Evolutionary conservation across 2,329 filamentous ascomycete species (phyloP), one percentile per base, ranked within the genome.

Genomic region (Colletotrichum sp.): DNA sequence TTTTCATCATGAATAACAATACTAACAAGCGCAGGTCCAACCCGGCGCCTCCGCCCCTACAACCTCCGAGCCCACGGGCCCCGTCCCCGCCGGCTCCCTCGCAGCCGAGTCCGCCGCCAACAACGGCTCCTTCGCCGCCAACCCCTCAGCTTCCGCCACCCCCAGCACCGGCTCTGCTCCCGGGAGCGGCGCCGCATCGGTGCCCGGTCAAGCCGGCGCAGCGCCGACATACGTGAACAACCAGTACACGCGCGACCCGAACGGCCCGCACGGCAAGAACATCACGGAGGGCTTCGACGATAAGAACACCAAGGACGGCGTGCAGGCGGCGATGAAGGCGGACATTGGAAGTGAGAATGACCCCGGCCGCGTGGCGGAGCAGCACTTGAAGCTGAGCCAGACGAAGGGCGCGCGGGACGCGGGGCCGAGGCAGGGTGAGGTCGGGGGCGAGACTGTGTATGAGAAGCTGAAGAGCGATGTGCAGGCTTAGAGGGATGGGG

Each of bases 71-170:
- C 86, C 88, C 16, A 86, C 93, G 7, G 95, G 95, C 68, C 80
- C 87, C 30, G 89, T 96, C 2, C 85, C 90, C 60, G 86, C 89
- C 16, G 94, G 94, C 84, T 96, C 94, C 8, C 91, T 98, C 7
- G 95, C 95, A 13, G 93, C 92, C 74, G 93, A 96, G 80, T 97
- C 94, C 0, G 85, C 91, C 75, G 85, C 87, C 63, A 79, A 86
- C 27, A 89, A 89, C 73, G 94, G 94, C 78, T 86, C 83, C 15
- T 95, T 94, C 80, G 86, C 89, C 55, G 83, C 88, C 72, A 94
- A 95, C 84, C 86, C 88, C 28, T 88, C 22, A 86, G 25, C 88
- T 9, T 84, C 86, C 3, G 84, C 91, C 15, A 78, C 78, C 32
- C 28, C 28, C 64, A 28, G 48, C 64, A 67, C 67, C 61, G 28